These are phyloP conservation scores for Hippophae tibetana DNA, from an alignment of 306 rosid species.

Conservation along the genomic window DNA sequence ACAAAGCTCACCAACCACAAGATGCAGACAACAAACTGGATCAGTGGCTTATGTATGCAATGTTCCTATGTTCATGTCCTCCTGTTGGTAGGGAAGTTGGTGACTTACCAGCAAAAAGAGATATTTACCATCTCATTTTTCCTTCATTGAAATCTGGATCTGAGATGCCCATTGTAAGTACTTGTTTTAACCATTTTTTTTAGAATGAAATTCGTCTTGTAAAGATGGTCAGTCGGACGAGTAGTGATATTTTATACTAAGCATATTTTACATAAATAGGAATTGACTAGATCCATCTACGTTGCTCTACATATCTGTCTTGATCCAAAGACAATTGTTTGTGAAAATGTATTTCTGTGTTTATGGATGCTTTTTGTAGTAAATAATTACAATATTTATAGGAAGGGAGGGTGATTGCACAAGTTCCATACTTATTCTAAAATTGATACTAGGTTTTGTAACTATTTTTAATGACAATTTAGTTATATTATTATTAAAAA, in stretches of 20 bases:
- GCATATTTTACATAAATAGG: neutral
- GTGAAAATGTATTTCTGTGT: too few relatives aligned
- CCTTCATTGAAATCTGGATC: conserved; percentile 91
- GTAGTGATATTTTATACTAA: neutral
- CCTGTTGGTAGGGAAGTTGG: conserved; percentile 66
- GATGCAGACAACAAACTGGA: conserved; percentile 92
- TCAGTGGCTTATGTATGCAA: conserved; percentile 98
- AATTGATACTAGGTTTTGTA: too few relatives aligned
- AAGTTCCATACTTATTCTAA: too few relatives aligned
- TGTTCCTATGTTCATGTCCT: conserved; percentile 95
- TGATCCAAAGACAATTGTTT: too few relatives aligned
- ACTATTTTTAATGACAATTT: too few relatives aligned
- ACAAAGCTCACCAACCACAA: conserved; percentile 87
- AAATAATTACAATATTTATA: too few relatives aligned
- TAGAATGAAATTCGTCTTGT: neutral
- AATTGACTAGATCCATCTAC: too few relatives aligned
- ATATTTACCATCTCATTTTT: conserved; percentile 81
- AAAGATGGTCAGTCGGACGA: neutral
- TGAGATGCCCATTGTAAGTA: conserved; percentile 77
- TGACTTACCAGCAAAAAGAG: conserved; percentile 56
- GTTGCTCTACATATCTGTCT: too few relatives aligned
- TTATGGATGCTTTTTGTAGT: too few relatives aligned
- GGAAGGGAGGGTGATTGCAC: too few relatives aligned
- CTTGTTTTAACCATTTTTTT: conserved; percentile 6
- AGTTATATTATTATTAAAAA: too few relatives aligned